Conservation (phyloP, 2,329 filamentous ascomycete genomes). For the Setomelanomma holmii region DNA sequence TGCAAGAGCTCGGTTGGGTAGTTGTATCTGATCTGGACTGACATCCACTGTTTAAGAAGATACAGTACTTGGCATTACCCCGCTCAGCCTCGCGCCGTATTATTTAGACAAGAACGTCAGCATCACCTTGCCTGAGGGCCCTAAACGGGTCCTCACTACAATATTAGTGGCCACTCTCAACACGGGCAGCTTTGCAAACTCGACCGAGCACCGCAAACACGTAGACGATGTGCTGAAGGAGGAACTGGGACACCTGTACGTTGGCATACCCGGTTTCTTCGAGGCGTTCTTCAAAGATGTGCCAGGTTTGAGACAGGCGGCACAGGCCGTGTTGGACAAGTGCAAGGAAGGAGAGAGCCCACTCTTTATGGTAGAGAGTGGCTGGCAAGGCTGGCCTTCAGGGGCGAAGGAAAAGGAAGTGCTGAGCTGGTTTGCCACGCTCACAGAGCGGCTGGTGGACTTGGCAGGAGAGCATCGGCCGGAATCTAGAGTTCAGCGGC, state of each 20-base stretch:
- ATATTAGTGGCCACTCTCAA: no score
- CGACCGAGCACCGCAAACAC: constrained; percentile 24
- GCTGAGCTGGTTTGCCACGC: constrained; percentile 26
- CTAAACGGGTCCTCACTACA: no score
- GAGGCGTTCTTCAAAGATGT: constrained; percentile 27
- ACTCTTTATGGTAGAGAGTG: constrained; percentile 25
- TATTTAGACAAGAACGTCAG: no score
- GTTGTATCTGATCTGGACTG: no score
- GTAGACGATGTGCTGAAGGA: constrained; percentile 25
- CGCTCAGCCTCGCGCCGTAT: no score
- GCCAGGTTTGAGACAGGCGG: constrained; percentile 14
- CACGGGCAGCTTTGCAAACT: constrained; percentile 29
- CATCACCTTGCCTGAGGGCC: no score
- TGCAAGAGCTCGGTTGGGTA: no score
- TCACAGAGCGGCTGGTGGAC: constrained; percentile 23
- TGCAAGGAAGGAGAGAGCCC: constrained; percentile 28
- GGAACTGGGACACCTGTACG: constrained; percentile 26
- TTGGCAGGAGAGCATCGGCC: constrained; percentile 17
- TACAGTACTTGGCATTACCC: no score
- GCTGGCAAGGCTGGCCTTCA: constrained; percentile 28
- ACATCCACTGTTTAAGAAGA: no score
- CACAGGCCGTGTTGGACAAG: constrained; percentile 24
- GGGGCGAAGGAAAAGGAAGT: constrained; percentile 28
- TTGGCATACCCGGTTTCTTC: constrained; percentile 29
- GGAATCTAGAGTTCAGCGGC: constrained; percentile 13